phyloP scores from a whole-genome alignment of 306 rosid species.

The Quercus mongolica region DNA sequence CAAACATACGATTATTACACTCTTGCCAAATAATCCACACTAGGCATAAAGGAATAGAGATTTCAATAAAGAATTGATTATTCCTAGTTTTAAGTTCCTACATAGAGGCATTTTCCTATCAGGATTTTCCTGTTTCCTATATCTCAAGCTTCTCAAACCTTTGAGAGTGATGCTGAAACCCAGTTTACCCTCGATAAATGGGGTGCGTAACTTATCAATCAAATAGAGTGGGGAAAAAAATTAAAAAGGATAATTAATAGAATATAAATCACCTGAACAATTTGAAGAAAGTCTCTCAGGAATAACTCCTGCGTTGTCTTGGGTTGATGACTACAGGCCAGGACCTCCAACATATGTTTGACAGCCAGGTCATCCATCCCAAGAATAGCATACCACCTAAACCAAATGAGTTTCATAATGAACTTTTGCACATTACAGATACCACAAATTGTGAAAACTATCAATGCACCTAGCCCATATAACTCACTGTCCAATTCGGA shows the following conservation, averaged over 20 bases:
- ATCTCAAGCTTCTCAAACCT: neutral
- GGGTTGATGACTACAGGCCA: slow-evolving; percentile 93
- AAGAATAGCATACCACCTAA: slow-evolving; percentile 94
- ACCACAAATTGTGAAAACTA: slow-evolving; percentile 2
- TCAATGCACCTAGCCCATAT: slow-evolving; percentile 13
- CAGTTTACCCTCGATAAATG: neutral
- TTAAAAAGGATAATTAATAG: slow-evolving; percentile 4
- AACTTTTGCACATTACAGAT: slow-evolving; percentile 17
- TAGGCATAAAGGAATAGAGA: neutral
- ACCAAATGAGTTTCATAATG: slow-evolving; percentile 29
- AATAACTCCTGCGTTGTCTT: slow-evolving; percentile 82
- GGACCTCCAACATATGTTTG: slow-evolving; percentile 76
- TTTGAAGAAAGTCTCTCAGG: slow-evolving; percentile 68
- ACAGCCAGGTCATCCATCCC: slow-evolving; percentile 83
- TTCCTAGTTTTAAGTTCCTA: neutral
- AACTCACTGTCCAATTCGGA: slow-evolving; percentile 95
- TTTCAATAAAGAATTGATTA: neutral
- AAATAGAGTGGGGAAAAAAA: neutral
- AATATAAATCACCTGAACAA: slow-evolving; percentile 72
- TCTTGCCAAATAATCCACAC: too few species aligned
- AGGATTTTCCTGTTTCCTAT: neutral
- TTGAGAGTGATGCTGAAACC: neutral
- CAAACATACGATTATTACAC: too few species aligned
- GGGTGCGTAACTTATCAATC: neutral
- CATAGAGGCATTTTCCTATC: neutral